Conservation (phyloP, 345 rosid species). For the Gossypium anomalum region DNA sequence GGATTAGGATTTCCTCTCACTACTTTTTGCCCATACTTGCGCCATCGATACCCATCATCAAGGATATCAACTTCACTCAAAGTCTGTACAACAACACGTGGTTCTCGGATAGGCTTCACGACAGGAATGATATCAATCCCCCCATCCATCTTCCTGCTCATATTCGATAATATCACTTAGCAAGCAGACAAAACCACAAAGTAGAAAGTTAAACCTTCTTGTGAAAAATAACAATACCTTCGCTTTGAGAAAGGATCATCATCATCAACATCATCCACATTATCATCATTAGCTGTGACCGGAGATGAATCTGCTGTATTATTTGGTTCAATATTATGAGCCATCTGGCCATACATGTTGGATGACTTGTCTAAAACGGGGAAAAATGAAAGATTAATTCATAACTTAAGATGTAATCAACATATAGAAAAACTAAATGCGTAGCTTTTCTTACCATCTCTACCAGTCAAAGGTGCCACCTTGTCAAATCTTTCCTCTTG, state of each 20-base stretch:
- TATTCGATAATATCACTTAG: slow-evolving; percentile 22
- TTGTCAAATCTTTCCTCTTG: slow-evolving; percentile 75
- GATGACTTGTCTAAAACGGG: slow-evolving; percentile 51
- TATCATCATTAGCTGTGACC: slow-evolving; percentile 50
- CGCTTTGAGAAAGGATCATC: slow-evolving; percentile 77
- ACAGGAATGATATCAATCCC: slow-evolving; percentile 76
- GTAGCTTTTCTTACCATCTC: slow-evolving; percentile 49
- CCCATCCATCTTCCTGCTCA: slow-evolving; percentile 79
- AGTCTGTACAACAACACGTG: slow-evolving; percentile 98
- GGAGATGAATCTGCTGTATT: slow-evolving; percentile 52
- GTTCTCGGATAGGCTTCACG: slow-evolving; percentile 93
- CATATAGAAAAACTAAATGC: slow-evolving; percentile 1
- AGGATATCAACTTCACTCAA: slow-evolving; percentile 94
- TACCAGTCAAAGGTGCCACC: slow-evolving; percentile 36
- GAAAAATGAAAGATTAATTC: slow-evolving; percentile 1
- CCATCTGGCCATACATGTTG: slow-evolving; percentile 41
- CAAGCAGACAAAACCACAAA: slow-evolving; percentile 4
- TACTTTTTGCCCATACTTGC: slow-evolving; percentile 99
- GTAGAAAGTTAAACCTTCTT: slow-evolving; percentile 9
- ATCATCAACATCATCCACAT: slow-evolving; percentile 60
- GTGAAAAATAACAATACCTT: slow-evolving; percentile 48
- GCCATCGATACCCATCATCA: slow-evolving; percentile 99
- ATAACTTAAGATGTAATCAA: neutral
- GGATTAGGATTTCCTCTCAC: slow-evolving; percentile 99
- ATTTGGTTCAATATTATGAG: slow-evolving; percentile 42